Percentiles rank a stretch among this genome's conserved stretches.
These are phyloP conservation scores for Neofusicoccum umdonicola DNA, from an alignment of 2,329 filamentous ascomycete species.

Conservation along the genomic window DNA sequence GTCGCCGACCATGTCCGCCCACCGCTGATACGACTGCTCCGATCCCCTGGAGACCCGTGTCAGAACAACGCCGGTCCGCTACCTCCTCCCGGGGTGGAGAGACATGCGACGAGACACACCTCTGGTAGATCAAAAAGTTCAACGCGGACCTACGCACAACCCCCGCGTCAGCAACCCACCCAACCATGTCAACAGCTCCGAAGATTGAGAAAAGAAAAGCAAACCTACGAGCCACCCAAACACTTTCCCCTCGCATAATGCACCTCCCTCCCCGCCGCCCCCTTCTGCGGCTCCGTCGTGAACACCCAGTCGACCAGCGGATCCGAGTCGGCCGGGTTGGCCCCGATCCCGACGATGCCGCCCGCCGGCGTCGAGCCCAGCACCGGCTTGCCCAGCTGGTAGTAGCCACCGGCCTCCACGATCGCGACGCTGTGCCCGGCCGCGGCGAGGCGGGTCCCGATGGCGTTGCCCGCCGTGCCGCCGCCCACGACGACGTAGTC, in stretches of 20 bases:
- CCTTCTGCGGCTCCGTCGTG: slow-evolving; percentile 26
- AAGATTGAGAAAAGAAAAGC: slow-evolving; percentile 24
- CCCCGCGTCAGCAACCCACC: neutral
- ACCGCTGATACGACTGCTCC: slow-evolving; percentile 24
- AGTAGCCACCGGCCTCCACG: slow-evolving; percentile 34
- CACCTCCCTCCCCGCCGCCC: slow-evolving; percentile 21
- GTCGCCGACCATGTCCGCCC: slow-evolving; percentile 33
- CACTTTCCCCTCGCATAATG: slow-evolving; percentile 31
- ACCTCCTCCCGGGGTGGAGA: too few relatives aligned
- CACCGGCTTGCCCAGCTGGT: slow-evolving; percentile 27
- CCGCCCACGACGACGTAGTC: slow-evolving; percentile 21
- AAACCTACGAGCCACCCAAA: slow-evolving; percentile 30
- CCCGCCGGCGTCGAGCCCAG: slow-evolving; percentile 25
- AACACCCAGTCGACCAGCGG: slow-evolving; percentile 31
- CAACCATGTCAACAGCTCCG: slow-evolving; percentile 19
- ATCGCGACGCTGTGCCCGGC: slow-evolving; percentile 27
- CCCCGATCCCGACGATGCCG: slow-evolving; percentile 26
- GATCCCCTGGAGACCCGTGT: slow-evolving; percentile 13
- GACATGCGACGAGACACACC: neutral
- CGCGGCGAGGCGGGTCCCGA: slow-evolving; percentile 25
- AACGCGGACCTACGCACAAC: slow-evolving; percentile 22
- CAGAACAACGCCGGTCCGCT: too few relatives aligned
- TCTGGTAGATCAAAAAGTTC: slow-evolving; percentile 29
- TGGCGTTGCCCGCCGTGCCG: slow-evolving; percentile 23
- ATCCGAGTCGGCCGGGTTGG: slow-evolving; percentile 22